Evolutionary conservation across 805 yeast species (phyloP).

Genomic region (Candida chauliodis): DNA sequence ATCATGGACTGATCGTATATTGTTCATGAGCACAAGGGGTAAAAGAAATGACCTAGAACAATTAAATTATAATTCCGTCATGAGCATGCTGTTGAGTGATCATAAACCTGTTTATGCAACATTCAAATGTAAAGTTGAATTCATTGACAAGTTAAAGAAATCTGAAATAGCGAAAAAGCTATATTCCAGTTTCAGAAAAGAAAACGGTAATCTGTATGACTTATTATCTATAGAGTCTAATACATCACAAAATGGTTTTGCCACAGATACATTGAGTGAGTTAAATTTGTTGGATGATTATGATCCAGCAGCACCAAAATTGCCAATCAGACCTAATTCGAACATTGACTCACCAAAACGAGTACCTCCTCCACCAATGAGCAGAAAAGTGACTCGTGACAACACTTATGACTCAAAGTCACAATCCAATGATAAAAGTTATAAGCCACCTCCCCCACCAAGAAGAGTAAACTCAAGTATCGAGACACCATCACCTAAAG

Average conservation of each 20-base stretch:
- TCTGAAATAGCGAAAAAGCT: slow-evolving; percentile 22
- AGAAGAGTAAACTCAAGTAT: background rate
- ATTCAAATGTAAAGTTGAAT: slow-evolving; percentile 60
- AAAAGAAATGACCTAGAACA: slow-evolving; percentile 42
- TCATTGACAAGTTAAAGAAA: slow-evolving; percentile 50
- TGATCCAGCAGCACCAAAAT: slow-evolving; percentile 10
- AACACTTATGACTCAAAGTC: background rate
- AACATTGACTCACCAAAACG: slow-evolving; percentile 12
- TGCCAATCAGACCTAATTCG: slow-evolving; percentile 13
- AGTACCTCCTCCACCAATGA: slow-evolving; percentile 22
- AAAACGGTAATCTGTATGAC: slow-evolving; percentile 16
- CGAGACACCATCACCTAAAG: slow-evolving; percentile 6
- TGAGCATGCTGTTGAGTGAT: slow-evolving; percentile 65
- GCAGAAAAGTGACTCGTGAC: slow-evolving; percentile 14
- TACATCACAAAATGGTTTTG: slow-evolving; percentile 14
- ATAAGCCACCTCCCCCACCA: background rate
- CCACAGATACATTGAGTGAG: slow-evolving; percentile 29
- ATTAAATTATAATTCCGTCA: slow-evolving; percentile 64
- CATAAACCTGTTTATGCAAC: slow-evolving; percentile 92
- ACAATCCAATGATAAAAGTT: slow-evolving; percentile 5
- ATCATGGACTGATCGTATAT: slow-evolving; percentile 94
- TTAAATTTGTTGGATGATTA: slow-evolving; percentile 33
- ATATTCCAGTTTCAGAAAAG: slow-evolving; percentile 27
- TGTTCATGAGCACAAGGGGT: slow-evolving; percentile 51
- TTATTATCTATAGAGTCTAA: slow-evolving; percentile 6